Conservation (phyloP, 148 eudicot species). For the Rhododendron mucronatum region DNA sequence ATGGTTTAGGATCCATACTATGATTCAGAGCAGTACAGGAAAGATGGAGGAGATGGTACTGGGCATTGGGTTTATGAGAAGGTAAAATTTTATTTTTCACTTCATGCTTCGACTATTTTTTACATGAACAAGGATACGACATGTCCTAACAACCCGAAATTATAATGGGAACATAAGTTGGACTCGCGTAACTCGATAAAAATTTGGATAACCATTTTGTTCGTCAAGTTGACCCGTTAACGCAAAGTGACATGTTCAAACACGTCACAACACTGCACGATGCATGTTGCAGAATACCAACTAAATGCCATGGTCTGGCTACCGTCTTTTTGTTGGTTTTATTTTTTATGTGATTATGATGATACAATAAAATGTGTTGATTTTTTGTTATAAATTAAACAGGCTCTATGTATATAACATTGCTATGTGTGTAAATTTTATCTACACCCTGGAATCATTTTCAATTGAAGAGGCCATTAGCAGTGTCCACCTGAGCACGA, state of each 20-base stretch:
- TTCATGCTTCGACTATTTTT: neutral
- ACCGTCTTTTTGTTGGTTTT: neutral
- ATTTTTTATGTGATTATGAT: neutral
- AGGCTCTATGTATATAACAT: neutral
- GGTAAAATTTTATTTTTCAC: constrained; percentile 26
- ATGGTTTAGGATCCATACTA: constrained; percentile 68
- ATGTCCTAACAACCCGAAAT: neutral
- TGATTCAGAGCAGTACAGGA: constrained; percentile 68
- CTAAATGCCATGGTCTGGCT: neutral
- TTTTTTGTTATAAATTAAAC: no score
- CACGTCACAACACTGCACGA: neutral
- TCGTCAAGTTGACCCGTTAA: neutral
- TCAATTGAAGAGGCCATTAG: neutral
- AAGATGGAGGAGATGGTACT: constrained; percentile 87
- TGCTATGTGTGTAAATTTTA: neutral
- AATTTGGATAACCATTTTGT: neutral
- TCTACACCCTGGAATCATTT: neutral
- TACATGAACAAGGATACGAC: neutral
- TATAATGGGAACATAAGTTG: neutral
- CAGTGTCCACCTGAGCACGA: neutral
- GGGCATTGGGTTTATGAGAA: constrained; percentile 83
- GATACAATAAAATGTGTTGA: neutral
- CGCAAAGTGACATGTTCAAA: neutral
- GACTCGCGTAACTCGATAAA: neutral
- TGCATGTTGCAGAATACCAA: neutral